Conservation (phyloP, 169 alveolate genomes). For the Sarcocystis neurona region DNA sequence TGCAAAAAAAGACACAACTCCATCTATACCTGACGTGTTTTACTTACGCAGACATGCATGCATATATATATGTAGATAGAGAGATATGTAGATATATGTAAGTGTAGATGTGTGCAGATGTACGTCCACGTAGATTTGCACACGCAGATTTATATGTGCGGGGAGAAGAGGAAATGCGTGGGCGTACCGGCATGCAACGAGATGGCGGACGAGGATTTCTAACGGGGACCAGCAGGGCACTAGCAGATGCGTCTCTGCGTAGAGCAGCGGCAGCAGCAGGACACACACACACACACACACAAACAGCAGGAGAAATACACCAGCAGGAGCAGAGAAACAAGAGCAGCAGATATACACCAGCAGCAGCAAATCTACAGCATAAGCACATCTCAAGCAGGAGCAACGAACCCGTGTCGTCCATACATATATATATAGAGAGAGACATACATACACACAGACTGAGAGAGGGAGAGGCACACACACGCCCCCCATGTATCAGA, state of each 20-base stretch:
- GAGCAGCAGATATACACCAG: not conserved
- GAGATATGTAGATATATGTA: too few relatives aligned
- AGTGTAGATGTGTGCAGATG: too few relatives aligned
- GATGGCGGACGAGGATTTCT: slow-evolving; percentile 55
- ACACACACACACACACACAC: not conserved
- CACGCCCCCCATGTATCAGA: not conserved
- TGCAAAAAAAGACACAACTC: too few relatives aligned
- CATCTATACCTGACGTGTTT: too few relatives aligned
- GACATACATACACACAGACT: not conserved
- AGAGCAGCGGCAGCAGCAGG: too few relatives aligned
- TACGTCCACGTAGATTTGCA: too few relatives aligned
- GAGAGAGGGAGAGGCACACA: not conserved
- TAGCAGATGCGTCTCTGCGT: slow-evolving; percentile 28
- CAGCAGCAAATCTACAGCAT: not conserved
- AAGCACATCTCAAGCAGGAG: too few relatives aligned
- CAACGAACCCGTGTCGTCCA: too few relatives aligned
- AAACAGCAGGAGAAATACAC: not conserved
- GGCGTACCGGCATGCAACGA: slow-evolving; percentile 50
- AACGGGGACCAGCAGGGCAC: slow-evolving; percentile 53
- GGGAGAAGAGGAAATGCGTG: too few relatives aligned
- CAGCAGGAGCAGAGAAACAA: not conserved
- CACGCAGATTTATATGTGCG: too few relatives aligned
- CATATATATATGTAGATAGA: too few relatives aligned
- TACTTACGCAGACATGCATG: too few relatives aligned
- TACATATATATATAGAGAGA: not conserved